Conservation (phyloP, 495 filamentous ascomycete genomes). For the Aspergillus haitiensis region DNA sequence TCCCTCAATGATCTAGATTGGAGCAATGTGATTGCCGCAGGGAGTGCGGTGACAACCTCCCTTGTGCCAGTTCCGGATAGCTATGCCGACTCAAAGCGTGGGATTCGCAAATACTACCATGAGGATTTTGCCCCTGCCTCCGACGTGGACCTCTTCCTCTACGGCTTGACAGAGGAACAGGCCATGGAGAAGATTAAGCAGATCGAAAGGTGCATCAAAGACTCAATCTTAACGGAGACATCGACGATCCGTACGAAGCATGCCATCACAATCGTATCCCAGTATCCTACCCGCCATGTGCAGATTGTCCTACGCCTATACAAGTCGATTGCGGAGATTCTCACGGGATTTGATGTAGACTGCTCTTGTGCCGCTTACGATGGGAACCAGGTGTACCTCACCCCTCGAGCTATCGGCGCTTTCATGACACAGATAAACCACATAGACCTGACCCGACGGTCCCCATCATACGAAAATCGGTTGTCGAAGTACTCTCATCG, state of each 20-base stretch:
- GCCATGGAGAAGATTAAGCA: slow-evolving; percentile 78
- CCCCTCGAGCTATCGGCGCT: slow-evolving; percentile 68
- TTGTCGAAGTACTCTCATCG: slow-evolving; percentile 84
- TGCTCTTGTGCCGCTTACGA: slow-evolving; percentile 78
- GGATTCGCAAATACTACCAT: slow-evolving; percentile 69
- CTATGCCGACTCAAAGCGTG: slow-evolving; percentile 62
- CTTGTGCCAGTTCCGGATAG: slow-evolving; percentile 69
- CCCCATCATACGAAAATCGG: slow-evolving; percentile 82
- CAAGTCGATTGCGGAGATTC: slow-evolving; percentile 74
- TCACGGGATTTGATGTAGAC: slow-evolving; percentile 84
- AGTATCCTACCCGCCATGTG: slow-evolving; percentile 80
- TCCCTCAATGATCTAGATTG: slow-evolving; percentile 65
- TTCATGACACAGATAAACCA: slow-evolving; percentile 79
- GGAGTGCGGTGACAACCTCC: slow-evolving; percentile 72
- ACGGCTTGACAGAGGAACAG: slow-evolving; percentile 69
- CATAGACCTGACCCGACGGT: slow-evolving; percentile 74
- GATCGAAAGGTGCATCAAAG: slow-evolving; percentile 68
- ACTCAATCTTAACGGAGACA: slow-evolving; percentile 72
- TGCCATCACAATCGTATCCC: slow-evolving; percentile 76
- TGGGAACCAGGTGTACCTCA: slow-evolving; percentile 70
- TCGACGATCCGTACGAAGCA: slow-evolving; percentile 79
- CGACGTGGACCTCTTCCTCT: slow-evolving; percentile 82
- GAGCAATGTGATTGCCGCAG: slow-evolving; percentile 75
- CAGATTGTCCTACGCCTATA: slow-evolving; percentile 83
- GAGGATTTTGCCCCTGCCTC: slow-evolving; percentile 76